Conservation (phyloP, 768 basidiomycete species). For the Pholiota conissans region DNA sequence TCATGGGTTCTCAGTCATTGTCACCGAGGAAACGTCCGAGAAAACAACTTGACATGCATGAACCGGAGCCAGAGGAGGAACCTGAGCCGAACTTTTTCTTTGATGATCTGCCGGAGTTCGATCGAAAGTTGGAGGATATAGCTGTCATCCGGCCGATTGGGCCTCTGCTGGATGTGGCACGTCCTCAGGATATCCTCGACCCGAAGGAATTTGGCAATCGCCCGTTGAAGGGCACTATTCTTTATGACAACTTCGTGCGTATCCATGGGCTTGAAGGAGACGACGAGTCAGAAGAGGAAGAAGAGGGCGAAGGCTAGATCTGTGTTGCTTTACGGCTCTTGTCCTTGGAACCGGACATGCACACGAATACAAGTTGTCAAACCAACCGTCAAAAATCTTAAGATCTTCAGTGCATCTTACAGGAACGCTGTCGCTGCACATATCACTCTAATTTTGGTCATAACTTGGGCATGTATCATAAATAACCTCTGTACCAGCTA, state of each 20-base stretch:
- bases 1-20: background rate
- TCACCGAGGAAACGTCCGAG: background rate
- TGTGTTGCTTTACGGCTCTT: background rate
- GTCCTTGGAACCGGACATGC: background rate
- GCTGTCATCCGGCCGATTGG: background rate
- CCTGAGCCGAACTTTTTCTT: background rate
- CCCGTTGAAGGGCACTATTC: conserved; percentile 16
- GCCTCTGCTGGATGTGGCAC: conserved; percentile 15
- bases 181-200: conserved; percentile 23
- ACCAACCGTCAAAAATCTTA: background rate
- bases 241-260: conserved; percentile 21
- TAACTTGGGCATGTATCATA: too few relatives aligned
- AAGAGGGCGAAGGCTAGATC: conserved; percentile 4
- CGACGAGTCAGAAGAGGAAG: conserved; percentile 1
- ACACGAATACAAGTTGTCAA: background rate
- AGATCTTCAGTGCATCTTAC: too few relatives aligned
- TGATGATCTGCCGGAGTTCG: background rate
- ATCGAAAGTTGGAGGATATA: background rate
- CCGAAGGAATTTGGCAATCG: conserved; percentile 12
- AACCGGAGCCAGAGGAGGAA: background rate
- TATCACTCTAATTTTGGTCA: too few relatives aligned
- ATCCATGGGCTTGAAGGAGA: background rate
- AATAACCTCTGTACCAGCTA: too few relatives aligned
- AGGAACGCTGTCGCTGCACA: too few relatives aligned
- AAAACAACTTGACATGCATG: background rate